phyloP scores from a whole-genome alignment of 768 basidiomycete species.

The Omphalotus guepiniiformis region DNA sequence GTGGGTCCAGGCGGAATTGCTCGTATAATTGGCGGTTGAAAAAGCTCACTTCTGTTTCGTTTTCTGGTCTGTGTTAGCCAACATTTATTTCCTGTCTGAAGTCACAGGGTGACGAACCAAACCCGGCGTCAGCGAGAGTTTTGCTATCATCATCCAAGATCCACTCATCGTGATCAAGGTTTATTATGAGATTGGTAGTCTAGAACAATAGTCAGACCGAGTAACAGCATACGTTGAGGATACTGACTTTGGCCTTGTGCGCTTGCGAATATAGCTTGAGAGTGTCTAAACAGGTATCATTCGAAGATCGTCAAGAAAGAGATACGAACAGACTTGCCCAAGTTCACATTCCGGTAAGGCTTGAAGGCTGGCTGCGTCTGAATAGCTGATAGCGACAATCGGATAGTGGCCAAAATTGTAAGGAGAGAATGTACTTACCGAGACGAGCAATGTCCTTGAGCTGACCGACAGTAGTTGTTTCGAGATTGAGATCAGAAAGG shows the following conservation, averaged over 20 bases:
- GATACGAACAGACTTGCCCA: slow-evolving; percentile 44
- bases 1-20: slow-evolving; percentile 77
- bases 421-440: slow-evolving; percentile 38
- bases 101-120: slow-evolving; percentile 52
- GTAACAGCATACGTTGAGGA: slow-evolving; percentile 1
- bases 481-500: slow-evolving; percentile 76
- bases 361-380: slow-evolving; percentile 80
- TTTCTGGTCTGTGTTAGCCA: slow-evolving; percentile 51
- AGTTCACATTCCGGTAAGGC: slow-evolving; percentile 67
- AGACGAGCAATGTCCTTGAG: slow-evolving; percentile 70
- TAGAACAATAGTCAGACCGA: slow-evolving; percentile 26
- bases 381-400: slow-evolving; percentile 47
- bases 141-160: slow-evolving; percentile 68
- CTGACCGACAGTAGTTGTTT: slow-evolving; percentile 68
- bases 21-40: slow-evolving; percentile 80
- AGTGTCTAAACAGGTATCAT: slow-evolving; percentile 56
- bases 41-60: slow-evolving; percentile 93
- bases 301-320: not conserved
- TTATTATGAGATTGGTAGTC: slow-evolving; percentile 98
- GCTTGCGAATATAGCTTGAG: slow-evolving; percentile 93
- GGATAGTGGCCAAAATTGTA: slow-evolving; percentile 11
- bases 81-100: not conserved
- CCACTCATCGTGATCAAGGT: slow-evolving; percentile 94
- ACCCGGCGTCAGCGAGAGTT: slow-evolving; percentile 63
- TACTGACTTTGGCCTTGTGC: slow-evolving; percentile 83